Evolutionary conservation across 2,329 filamentous ascomycete genomes (phyloP).

Genomic region (Nothopassalora personata): DNA sequence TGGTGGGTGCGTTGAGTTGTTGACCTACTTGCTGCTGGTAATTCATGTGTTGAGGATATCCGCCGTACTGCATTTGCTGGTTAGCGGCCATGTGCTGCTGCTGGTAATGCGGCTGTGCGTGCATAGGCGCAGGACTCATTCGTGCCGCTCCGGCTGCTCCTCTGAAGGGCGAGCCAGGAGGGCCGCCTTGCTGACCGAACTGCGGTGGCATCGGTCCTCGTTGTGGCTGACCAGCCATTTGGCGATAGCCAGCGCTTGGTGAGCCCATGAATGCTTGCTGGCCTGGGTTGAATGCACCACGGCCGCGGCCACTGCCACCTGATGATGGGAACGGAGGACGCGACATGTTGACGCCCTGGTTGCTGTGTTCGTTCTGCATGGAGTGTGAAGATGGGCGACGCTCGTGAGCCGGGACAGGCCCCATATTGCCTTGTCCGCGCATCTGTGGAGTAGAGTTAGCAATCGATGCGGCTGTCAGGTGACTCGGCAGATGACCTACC

Average conservation of each 20-base stretch:
- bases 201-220: slow-evolving; percentile 49
- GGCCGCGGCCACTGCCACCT: slow-evolving; percentile 48
- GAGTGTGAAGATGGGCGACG: slow-evolving; percentile 85
- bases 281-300: slow-evolving; percentile 43
- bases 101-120: slow-evolving; percentile 62
- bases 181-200: slow-evolving; percentile 22
- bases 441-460: slow-evolving; percentile 18
- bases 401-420: slow-evolving; percentile 63
- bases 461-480: slow-evolving; percentile 4
- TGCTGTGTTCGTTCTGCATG: slow-evolving; percentile 66
- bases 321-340: slow-evolving; percentile 37
- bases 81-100: slow-evolving; percentile 41
- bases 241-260: slow-evolving; percentile 50
- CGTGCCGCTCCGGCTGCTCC: slow-evolving; percentile 49
- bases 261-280: slow-evolving; percentile 50
- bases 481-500: slow-evolving; percentile 43
- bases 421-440: slow-evolving; percentile 18
- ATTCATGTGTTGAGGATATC: slow-evolving; percentile 54
- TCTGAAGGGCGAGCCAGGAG: slow-evolving; percentile 37
- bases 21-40: slow-evolving; percentile 60
- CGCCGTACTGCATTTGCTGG: slow-evolving; percentile 58
- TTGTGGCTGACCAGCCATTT: slow-evolving; percentile 47
- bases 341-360: slow-evolving; percentile 44
- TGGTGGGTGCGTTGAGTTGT: slow-evolving; percentile 4
- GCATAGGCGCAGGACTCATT: slow-evolving; percentile 54